Conservation (phyloP, 2,329 filamentous ascomycete genomes). For the Sporothrix euskadiensis region DNA sequence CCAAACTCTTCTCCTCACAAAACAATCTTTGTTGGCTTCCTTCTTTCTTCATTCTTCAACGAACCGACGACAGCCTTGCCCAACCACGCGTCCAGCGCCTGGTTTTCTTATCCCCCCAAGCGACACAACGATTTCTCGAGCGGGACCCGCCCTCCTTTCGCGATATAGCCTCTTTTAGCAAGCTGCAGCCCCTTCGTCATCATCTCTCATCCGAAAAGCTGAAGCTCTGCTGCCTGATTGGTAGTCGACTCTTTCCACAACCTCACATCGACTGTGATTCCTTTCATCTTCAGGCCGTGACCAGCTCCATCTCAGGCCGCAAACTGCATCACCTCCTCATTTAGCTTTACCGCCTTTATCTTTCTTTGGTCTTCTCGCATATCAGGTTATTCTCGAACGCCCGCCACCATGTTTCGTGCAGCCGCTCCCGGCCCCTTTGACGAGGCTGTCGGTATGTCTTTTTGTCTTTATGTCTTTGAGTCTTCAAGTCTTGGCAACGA, state of each 20-base stretch:
- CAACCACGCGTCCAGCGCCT: neutral
- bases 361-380: neutral
- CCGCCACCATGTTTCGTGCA: conserved; percentile 57
- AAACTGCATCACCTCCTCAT: neutral
- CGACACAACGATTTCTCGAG: neutral
- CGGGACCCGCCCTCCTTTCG: conserved; percentile 12
- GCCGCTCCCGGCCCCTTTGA: conserved; percentile 60
- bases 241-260: neutral
- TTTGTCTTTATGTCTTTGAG: neutral
- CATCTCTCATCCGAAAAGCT: neutral
- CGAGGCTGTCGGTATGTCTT: conserved; percentile 57
- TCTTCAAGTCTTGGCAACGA: neutral
- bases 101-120: neutral
- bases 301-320: neutral
- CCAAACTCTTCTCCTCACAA: neutral
- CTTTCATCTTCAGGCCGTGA: neutral
- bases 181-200: conserved; percentile 6
- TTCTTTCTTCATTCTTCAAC: neutral
- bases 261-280: neutral
- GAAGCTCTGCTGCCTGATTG: conserved; percentile 27
- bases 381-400: neutral
- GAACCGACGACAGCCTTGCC: neutral
- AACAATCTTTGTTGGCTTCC: neutral
- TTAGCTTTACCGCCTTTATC: neutral
- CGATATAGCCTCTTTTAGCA: neutral